A percentile compares a stretch with the other conserved stretches of the same genome.
Conservation (phyloP, 768 basidiomycete genomes). For the Sporobolomyces roseus region DNA sequence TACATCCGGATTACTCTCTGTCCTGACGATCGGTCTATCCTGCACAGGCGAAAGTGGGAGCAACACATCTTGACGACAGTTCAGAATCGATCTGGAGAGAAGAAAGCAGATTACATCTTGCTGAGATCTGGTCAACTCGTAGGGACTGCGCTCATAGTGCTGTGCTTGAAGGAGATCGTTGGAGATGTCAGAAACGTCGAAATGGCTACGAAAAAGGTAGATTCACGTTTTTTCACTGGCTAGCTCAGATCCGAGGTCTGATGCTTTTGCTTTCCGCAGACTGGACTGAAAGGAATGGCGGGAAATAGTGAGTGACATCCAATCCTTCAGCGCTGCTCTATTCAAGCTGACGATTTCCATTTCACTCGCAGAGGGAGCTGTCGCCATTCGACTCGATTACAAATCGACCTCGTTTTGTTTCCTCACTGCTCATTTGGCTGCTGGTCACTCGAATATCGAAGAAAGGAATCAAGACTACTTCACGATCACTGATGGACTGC, state of each 20-base stretch:
- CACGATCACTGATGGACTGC: constrained; percentile 76
- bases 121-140: constrained; percentile 95
- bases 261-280: constrained; percentile 44
- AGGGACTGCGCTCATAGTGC: constrained; percentile 82
- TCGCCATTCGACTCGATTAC: constrained; percentile 86
- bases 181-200: constrained; percentile 86
- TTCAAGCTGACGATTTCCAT: not conserved
- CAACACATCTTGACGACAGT: constrained; percentile 71
- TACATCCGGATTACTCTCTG: not conserved
- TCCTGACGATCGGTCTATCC: not conserved
- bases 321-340: not conserved
- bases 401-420: constrained; percentile 91
- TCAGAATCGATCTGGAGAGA: constrained; percentile 60
- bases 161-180: constrained; percentile 73
- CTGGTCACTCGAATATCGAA: constrained; percentile 83
- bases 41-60: constrained; percentile 82
- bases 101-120: constrained; percentile 71
- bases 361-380: constrained; percentile 65
- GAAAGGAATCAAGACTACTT: constrained; percentile 84
- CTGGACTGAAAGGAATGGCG: constrained; percentile 70
- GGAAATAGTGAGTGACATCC: constrained; percentile 60
- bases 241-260: not conserved
- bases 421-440: constrained; percentile 90
- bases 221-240: constrained; percentile 47
- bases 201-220: constrained; percentile 83